These are phyloP conservation scores for Ascodesmis nigricans DNA, from an alignment of 495 filamentous ascomycete species.

Conservation along the genomic window DNA sequence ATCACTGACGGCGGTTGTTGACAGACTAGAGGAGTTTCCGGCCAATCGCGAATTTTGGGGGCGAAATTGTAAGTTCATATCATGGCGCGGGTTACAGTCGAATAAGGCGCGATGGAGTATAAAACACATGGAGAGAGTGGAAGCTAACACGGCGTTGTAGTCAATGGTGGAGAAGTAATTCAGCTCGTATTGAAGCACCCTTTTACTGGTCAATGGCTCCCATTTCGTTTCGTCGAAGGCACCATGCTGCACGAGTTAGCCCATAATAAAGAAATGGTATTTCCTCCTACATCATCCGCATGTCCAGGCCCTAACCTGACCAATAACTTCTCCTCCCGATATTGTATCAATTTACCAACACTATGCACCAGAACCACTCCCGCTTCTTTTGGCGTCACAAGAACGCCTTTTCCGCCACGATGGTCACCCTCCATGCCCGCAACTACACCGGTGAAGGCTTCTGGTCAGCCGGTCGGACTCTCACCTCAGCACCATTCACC, in stretches of 20 bases:
- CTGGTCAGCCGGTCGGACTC: constrained; percentile 42
- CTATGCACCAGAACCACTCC: constrained; percentile 35
- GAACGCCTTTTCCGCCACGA: constrained; percentile 40
- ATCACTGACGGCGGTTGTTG: constrained; percentile 1
- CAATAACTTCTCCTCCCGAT: neutral
- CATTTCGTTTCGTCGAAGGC: constrained; percentile 57
- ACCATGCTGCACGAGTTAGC: constrained; percentile 43
- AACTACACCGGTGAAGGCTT: constrained; percentile 55
- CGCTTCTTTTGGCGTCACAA: constrained; percentile 50
- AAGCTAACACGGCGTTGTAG: no score
- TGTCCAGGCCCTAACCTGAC: no score
- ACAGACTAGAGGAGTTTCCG: constrained; percentile 46
- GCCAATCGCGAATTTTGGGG: constrained; percentile 45
- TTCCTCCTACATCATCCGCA: neutral
- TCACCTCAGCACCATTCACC: constrained; percentile 37
- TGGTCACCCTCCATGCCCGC: constrained; percentile 39
- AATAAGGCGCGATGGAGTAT: no score
- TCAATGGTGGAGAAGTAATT: constrained; percentile 67
- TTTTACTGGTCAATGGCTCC: constrained; percentile 41
- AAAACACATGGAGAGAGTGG: no score
- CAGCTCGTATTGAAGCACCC: constrained; percentile 51
- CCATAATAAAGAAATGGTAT: constrained; percentile 54
- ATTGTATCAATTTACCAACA: neutral
- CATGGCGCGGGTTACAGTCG: no score
- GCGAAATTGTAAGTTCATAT: constrained; percentile 14